Evolutionary conservation across 371 early-diverging fungal genomes (phyloP).

Genomic region (Mucor irregularis): DNA sequence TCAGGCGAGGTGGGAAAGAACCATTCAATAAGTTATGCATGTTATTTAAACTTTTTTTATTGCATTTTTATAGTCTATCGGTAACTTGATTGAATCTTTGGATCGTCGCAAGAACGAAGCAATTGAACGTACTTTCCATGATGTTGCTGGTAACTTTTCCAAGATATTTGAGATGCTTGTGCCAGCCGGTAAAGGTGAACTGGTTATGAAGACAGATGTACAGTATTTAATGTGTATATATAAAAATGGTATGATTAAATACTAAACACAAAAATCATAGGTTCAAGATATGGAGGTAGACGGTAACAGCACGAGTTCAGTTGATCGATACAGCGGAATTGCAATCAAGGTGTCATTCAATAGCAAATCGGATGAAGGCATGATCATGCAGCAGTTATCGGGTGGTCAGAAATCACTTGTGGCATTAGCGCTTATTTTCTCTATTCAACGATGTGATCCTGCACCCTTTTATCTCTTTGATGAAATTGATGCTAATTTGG

Average conservation of each 20-base stretch:
- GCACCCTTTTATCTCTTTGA: conserved; percentile 99
- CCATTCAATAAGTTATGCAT: background rate
- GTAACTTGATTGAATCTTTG: conserved; percentile 82
- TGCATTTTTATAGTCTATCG: conserved; percentile 63
- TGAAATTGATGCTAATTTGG: conserved; percentile 99
- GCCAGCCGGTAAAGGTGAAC: conserved; percentile 84
- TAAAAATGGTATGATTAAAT: background rate
- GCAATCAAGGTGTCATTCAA: conserved; percentile 91
- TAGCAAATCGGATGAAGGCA: conserved; percentile 84
- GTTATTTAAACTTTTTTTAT: background rate
- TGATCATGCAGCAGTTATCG: conserved; percentile 94
- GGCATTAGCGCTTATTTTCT: conserved; percentile 97
- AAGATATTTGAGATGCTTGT: conserved; percentile 91
- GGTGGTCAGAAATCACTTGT: conserved; percentile 99
- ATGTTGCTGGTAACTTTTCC: conserved; percentile 86
- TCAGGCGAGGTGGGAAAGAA: conserved; percentile 61
- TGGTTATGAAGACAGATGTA: conserved; percentile 83
- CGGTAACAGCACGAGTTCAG: conserved; percentile 28
- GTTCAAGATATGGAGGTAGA: conserved; percentile 52
- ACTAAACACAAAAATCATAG: background rate
- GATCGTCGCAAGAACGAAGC: conserved; percentile 97
- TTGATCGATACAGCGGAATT: conserved; percentile 90
- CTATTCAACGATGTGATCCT: conserved; percentile 98
- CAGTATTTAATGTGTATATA: background rate
- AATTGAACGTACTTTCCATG: conserved; percentile 93